Conservation (phyloP, 1,284 basidiomycete genomes). For the Megacollybia platyphylla region DNA sequence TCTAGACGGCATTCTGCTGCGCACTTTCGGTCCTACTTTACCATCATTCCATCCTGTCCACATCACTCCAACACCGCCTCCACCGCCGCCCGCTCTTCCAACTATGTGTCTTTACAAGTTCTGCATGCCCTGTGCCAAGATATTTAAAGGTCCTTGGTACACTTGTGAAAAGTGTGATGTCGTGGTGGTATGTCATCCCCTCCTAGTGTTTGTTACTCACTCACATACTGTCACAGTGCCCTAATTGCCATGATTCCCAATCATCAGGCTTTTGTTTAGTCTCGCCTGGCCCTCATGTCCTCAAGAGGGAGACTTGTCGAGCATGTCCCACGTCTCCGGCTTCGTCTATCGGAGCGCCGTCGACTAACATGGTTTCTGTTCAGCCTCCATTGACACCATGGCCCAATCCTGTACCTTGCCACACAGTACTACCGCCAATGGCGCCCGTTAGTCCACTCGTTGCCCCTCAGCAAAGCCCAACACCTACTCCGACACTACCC, state of each 20-base stretch:
- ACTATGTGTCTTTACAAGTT: conserved; percentile 13
- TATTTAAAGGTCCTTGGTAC: conserved; percentile 23
- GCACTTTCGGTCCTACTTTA: conserved; percentile 9
- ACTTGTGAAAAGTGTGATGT: conserved; percentile 26
- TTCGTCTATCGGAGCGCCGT: not conserved
- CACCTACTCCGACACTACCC: not conserved
- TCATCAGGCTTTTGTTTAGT: conserved; percentile 15
- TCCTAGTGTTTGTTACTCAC: not conserved
- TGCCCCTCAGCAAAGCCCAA: conserved; percentile 1
- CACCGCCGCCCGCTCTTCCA: conserved; percentile 9
- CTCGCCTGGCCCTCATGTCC: conserved; percentile 15
- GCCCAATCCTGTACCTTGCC: conserved; percentile 8
- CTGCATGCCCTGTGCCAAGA: conserved; percentile 27
- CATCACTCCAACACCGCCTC: conserved; percentile 1
- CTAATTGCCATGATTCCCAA: conserved; percentile 14
- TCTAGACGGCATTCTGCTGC: conserved; percentile 34
- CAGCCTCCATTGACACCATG: conserved; percentile 5
- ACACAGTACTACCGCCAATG: conserved; percentile 6
- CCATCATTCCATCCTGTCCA: not conserved
- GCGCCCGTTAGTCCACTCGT: not conserved
- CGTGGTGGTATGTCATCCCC: conserved; percentile 15
- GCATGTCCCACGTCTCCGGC: conserved; percentile 8
- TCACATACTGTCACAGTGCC: conserved; percentile 14
- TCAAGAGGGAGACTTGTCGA: conserved; percentile 13
- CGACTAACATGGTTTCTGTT: not conserved